Evolutionary conservation across 2,329 filamentous ascomycete species (phyloP).

Genomic region (Cladosporium austrohemisphaericum): DNA sequence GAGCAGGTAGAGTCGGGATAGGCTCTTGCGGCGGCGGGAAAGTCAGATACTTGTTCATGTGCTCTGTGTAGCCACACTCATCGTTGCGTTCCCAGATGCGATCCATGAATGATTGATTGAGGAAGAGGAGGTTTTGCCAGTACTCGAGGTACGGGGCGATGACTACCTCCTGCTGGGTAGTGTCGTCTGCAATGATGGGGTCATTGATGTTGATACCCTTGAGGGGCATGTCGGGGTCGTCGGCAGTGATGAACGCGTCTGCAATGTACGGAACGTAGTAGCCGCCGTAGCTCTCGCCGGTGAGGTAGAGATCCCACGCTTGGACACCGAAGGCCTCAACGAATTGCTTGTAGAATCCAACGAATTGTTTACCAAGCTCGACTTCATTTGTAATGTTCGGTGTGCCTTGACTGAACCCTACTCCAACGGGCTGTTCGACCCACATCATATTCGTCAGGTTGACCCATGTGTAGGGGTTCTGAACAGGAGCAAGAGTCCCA

Average conservation of each 20-base stretch:
- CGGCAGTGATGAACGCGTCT: constrained; percentile 49
- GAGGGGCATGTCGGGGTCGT: constrained; percentile 49
- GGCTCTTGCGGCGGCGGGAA: constrained; percentile 38
- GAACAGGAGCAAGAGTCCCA: constrained; percentile 37
- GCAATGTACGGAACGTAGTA: constrained; percentile 57
- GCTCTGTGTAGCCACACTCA: constrained; percentile 33
- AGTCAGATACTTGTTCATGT: constrained; percentile 40
- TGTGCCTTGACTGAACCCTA: constrained; percentile 41
- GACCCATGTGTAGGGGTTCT: constrained; percentile 46
- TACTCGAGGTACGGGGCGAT: constrained; percentile 37
- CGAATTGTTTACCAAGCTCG: constrained; percentile 45
- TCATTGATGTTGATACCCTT: constrained; percentile 50
- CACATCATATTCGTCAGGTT: constrained; percentile 72
- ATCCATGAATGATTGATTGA: constrained; percentile 40
- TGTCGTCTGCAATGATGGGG: constrained; percentile 44
- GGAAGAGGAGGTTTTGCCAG: constrained; percentile 39
- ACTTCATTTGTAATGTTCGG: constrained; percentile 48
- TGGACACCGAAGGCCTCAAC: constrained; percentile 54
- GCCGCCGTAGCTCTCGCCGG: constrained; percentile 65
- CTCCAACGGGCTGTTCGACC: constrained; percentile 52
- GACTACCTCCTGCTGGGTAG: constrained; percentile 35
- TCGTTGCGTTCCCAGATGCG: constrained; percentile 31
- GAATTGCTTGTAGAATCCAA: constrained; percentile 54
- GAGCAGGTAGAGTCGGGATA: constrained; percentile 32
- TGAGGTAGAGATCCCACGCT: constrained; percentile 60